Conservation (phyloP, 2,329 filamentous ascomycete genomes). For the Apiospora marii region DNA sequence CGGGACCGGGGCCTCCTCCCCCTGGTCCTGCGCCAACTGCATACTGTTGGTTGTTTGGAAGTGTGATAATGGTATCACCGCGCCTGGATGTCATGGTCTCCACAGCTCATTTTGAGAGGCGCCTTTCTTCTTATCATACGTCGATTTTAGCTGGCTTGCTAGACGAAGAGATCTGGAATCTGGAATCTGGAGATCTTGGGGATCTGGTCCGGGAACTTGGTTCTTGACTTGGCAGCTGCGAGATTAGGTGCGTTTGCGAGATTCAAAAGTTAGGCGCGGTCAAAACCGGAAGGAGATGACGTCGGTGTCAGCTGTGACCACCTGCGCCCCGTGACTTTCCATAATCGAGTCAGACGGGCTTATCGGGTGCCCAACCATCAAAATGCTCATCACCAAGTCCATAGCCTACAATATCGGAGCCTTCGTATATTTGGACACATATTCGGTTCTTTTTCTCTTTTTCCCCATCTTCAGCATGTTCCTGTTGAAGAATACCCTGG, state of each 20-base stretch:
- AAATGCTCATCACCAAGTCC: neutral
- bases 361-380: neutral
- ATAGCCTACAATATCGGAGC: neutral
- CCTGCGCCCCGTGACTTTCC: slow-evolving; percentile 3
- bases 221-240: neutral
- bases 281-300: slow-evolving; percentile 7
- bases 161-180: neutral
- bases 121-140: neutral
- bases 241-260: neutral
- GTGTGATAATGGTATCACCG: slow-evolving; percentile 27
- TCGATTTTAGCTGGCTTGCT: neutral
- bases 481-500: no score
- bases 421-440: neutral
- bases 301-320: slow-evolving; percentile 10
- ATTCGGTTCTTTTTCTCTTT: neutral
- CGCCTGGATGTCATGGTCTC: slow-evolving; percentile 28
- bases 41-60: slow-evolving; percentile 26
- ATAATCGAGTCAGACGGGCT: neutral
- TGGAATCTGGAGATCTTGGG: neutral
- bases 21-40: neutral
- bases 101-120: slow-evolving; percentile 20
- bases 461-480: neutral
- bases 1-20: slow-evolving; percentile 24
- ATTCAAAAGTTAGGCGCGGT: neutral
- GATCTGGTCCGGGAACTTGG: neutral